Evolutionary conservation across 805 yeast genomes (phyloP).

Genomic region (Candida saitoana): DNA sequence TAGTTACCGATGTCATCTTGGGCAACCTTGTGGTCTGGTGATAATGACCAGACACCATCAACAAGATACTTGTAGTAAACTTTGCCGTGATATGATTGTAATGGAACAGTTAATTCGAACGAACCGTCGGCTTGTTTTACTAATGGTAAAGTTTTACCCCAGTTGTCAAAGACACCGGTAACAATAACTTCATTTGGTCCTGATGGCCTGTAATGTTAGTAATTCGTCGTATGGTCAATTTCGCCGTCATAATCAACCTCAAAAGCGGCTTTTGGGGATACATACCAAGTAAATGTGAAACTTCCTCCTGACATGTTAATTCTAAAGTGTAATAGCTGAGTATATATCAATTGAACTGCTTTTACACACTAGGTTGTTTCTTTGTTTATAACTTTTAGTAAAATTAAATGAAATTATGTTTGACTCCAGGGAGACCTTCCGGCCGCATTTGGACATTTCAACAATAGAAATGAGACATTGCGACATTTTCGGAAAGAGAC

Average conservation of each 20-base stretch:
- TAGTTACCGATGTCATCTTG: conserved; percentile 48
- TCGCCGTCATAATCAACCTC: background rate
- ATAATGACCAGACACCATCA: conserved; percentile 61
- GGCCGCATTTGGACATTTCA: background rate
- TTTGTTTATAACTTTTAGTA: conserved; percentile 1
- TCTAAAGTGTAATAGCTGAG: background rate
- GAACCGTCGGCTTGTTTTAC: conserved; percentile 59
- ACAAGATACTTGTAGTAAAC: conserved; percentile 60
- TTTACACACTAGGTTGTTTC: background rate
- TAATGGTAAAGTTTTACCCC: conserved; percentile 56
- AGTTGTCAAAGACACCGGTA: conserved; percentile 68
- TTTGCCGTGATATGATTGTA: conserved; percentile 38
- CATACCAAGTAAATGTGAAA: conserved; percentile 41
- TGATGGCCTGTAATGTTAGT: conserved; percentile 39
- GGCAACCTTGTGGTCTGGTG: conserved; percentile 35
- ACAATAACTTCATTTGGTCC: conserved; percentile 54
- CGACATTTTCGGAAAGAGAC: background rate
- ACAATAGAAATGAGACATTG: background rate
- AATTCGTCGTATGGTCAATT: background rate
- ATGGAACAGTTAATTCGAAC: conserved; percentile 58
- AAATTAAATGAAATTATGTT: background rate
- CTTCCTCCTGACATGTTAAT: conserved; percentile 24
- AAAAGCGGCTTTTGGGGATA: too few species aligned
- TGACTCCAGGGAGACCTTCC: background rate
- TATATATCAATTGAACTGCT: background rate